These are phyloP conservation scores for Sclerotinia minor DNA, from an alignment of 2,329 filamentous ascomycete genomes.

Conservation along the genomic window DNA sequence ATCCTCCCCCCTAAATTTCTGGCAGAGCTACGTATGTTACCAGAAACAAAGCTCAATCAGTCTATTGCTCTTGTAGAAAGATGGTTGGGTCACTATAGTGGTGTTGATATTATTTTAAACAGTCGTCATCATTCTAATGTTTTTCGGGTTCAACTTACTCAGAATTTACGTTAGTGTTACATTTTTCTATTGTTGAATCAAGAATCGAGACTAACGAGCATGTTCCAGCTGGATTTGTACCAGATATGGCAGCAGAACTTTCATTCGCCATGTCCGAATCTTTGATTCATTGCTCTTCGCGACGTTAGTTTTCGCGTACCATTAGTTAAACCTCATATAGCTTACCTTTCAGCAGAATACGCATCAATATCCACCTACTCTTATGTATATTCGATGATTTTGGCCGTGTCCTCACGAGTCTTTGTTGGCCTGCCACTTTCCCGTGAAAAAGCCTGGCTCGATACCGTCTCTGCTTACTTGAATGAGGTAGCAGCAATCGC, in stretches of 20 bases:
- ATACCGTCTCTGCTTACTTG: slow-evolving; percentile 14
- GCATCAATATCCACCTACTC: background rate
- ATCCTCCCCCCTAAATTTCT: slow-evolving; percentile 9
- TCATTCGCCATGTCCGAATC: background rate
- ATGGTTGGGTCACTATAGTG: slow-evolving; percentile 10
- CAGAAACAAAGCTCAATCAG: slow-evolving; percentile 14
- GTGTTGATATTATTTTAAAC: slow-evolving; percentile 8
- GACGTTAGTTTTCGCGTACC: background rate
- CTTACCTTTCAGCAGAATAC: background rate
- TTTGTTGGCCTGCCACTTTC: slow-evolving; percentile 37
- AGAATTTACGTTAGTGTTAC: slow-evolving; percentile 6
- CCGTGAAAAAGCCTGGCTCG: slow-evolving; percentile 35
- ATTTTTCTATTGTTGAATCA: background rate
- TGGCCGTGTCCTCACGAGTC: slow-evolving; percentile 25
- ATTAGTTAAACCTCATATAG: background rate
- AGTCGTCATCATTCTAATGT: slow-evolving; percentile 16
- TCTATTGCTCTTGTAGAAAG: slow-evolving; percentile 17
- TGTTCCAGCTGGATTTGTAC: background rate
- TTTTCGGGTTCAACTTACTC: slow-evolving; percentile 17
- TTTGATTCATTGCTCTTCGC: background rate
- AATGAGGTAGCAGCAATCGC: background rate
- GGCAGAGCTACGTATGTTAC: slow-evolving; percentile 9
- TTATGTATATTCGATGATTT: slow-evolving; percentile 4
- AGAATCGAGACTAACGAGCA: background rate
- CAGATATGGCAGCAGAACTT: slow-evolving; percentile 17